Evolutionary conservation across 306 rosid species (phyloP).

Genomic region (Alnus glutinosa): DNA sequence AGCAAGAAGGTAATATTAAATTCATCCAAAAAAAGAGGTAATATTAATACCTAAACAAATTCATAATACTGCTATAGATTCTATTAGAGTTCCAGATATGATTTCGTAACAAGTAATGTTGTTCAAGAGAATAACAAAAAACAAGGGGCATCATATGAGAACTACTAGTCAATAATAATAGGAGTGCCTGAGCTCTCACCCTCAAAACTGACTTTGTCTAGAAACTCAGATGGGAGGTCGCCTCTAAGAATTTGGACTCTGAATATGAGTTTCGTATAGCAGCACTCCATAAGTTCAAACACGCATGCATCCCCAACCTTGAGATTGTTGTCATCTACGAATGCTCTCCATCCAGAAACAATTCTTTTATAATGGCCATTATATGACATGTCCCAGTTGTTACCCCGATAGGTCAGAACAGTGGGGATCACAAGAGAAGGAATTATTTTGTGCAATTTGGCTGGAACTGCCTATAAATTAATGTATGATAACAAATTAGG

Average conservation of each 20-base stretch:
- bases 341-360: constrained; percentile 39
- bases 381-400: constrained; percentile 47
- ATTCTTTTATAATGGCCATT: constrained; percentile 24
- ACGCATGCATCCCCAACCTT: constrained; percentile 62
- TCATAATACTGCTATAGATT: background rate
- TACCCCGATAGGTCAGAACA: constrained; percentile 32
- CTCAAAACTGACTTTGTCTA: background rate
- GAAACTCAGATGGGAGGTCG: constrained; percentile 47
- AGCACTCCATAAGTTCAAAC: constrained; percentile 48
- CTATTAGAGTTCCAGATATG: background rate
- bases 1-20: background rate
- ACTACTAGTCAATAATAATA: constrained; percentile 36
- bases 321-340: constrained; percentile 48
- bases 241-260: constrained; percentile 74
- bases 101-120: background rate
- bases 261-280: constrained; percentile 28
- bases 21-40: background rate
- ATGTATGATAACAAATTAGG: constrained; percentile 19
- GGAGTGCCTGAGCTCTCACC: constrained; percentile 35
- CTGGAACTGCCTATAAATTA: constrained; percentile 25
- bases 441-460: constrained; percentile 15
- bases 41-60: background rate
- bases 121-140: background rate
- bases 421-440: constrained; percentile 35
- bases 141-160: background rate